Percentiles rank a stretch among this genome's conserved stretches.
phyloP scores from a whole-genome alignment of 108 stramenopile genomes.

The Cylindrotheca fusiformis region DNA sequence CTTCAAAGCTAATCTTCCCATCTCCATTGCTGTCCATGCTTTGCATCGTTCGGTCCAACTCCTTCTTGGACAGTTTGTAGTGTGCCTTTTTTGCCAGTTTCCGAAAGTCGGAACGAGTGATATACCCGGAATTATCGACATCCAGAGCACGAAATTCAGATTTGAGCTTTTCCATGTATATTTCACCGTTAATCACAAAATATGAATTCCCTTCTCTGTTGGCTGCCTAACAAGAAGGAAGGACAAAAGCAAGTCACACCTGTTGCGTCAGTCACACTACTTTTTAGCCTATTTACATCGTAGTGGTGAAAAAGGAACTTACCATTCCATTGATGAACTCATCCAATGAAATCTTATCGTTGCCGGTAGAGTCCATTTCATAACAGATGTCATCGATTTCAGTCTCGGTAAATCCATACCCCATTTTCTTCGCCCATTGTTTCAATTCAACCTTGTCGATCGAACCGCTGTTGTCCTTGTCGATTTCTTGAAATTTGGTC shows the following conservation, averaged over 20 bases:
- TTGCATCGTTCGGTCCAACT: not conserved
- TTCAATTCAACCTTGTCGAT: conserved; percentile 10
- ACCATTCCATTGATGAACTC: conserved; percentile 11
- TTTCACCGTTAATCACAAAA: conserved; percentile 10
- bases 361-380: conserved; percentile 1
- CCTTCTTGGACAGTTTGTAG: conserved; percentile 5
- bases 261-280: too few species aligned
- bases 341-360: conserved; percentile 6
- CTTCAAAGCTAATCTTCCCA: conserved; percentile 11
- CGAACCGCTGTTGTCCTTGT: conserved; percentile 5
- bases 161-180: conserved; percentile 8
- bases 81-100: conserved; percentile 5
- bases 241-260: not conserved
- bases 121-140: conserved; percentile 2
- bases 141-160: conserved; percentile 6
- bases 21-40: conserved; percentile 8
- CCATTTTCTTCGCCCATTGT: conserved; percentile 1
- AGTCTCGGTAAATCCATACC: conserved; percentile 3
- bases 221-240: conserved; percentile 4
- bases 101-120: conserved; percentile 3
- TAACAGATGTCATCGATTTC: conserved; percentile 11
- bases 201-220: conserved; percentile 3
- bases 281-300: too few species aligned
- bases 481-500: conserved; percentile 6
- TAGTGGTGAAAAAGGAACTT: not conserved